phyloP scores from a whole-genome alignment of 495 filamentous ascomycete species.

The Acidomyces sp. region DNA sequence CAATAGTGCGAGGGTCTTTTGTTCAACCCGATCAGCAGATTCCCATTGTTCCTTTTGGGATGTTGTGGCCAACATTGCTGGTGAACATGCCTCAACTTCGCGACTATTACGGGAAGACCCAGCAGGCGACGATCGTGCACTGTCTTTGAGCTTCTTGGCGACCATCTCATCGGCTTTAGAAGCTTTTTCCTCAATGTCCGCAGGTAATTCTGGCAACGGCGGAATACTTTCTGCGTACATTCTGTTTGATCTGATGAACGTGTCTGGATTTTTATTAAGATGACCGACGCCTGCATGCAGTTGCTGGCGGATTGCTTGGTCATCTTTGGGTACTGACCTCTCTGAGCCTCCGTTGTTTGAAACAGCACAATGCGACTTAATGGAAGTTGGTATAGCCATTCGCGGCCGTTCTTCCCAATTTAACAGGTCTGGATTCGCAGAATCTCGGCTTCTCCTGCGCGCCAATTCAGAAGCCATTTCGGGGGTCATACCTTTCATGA shows the following conservation, averaged over 20 bases:
- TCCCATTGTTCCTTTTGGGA: neutral
- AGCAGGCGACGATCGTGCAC: conserved; percentile 1
- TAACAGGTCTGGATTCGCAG: conserved; percentile 6
- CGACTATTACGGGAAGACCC: conserved; percentile 8
- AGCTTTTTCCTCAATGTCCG: conserved; percentile 10
- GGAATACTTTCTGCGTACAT: conserved; percentile 18
- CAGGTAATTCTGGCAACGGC: conserved; percentile 17
- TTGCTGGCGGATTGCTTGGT: conserved; percentile 5
- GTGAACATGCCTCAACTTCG: neutral
- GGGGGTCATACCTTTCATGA: conserved; percentile 28
- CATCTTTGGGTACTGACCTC: conserved; percentile 3
- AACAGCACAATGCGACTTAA: neutral
- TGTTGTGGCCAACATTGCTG: conserved; percentile 1
- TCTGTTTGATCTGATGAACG: conserved; percentile 1
- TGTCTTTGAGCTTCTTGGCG: conserved; percentile 12
- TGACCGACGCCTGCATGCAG: neutral
- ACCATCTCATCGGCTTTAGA: conserved; percentile 10
- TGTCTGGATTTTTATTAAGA: neutral
- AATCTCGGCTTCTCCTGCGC: conserved; percentile 28
- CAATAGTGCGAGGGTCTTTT: neutral
- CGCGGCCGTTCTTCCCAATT: conserved; percentile 1
- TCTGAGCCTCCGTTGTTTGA: neutral
- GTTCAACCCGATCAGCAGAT: neutral
- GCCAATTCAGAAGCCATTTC: conserved; percentile 28
- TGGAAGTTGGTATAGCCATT: conserved; percentile 5